Percentiles rank a stretch among this genome's conserved stretches.
Evolutionary conservation across 1,284 basidiomycete species (phyloP).

Genomic region (Melampsora americana): DNA sequence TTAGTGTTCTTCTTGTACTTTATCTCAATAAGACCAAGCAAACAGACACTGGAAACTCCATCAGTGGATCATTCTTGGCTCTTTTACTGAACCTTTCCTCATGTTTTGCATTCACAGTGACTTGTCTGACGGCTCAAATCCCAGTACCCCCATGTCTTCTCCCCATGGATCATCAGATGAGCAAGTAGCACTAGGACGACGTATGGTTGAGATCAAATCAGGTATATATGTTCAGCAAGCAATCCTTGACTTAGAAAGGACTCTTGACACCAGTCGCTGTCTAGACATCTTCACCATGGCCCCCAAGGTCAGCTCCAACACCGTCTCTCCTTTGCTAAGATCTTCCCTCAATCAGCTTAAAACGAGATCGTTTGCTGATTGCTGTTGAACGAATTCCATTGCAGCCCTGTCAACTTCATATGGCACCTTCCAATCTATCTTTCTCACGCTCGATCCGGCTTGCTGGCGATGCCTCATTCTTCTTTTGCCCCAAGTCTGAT

Average conservation of each 20-base stretch:
- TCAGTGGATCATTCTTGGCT: too few relatives aligned
- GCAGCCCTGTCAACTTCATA: constrained; percentile 14
- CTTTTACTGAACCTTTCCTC: background rate
- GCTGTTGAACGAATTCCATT: constrained; percentile 1
- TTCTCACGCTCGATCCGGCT: constrained; percentile 19
- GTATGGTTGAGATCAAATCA: constrained; percentile 15
- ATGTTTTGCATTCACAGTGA: constrained; percentile 19
- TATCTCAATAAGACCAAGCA: too few relatives aligned
- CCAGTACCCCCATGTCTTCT: constrained; percentile 32
- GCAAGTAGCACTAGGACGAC: background rate
- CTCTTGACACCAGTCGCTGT: constrained; percentile 73
- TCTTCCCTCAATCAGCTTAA: too few relatives aligned
- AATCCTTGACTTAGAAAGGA: constrained; percentile 67
- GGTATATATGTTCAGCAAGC: constrained; percentile 33
- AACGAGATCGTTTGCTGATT: too few relatives aligned
- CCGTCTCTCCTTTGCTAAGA: background rate
- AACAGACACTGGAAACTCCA: background rate
- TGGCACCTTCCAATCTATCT: constrained; percentile 34
- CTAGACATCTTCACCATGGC: constrained; percentile 95
- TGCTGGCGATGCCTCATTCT: constrained; percentile 15
- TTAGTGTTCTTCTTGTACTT: background rate
- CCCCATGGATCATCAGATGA: constrained; percentile 21
- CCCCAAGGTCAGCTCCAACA: constrained; percentile 66
- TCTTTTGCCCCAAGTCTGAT: constrained; percentile 18
- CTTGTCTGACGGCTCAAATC: constrained; percentile 33